phyloP scores from a whole-genome alignment of 768 basidiomycete genomes.

The Russula brevipes region DNA sequence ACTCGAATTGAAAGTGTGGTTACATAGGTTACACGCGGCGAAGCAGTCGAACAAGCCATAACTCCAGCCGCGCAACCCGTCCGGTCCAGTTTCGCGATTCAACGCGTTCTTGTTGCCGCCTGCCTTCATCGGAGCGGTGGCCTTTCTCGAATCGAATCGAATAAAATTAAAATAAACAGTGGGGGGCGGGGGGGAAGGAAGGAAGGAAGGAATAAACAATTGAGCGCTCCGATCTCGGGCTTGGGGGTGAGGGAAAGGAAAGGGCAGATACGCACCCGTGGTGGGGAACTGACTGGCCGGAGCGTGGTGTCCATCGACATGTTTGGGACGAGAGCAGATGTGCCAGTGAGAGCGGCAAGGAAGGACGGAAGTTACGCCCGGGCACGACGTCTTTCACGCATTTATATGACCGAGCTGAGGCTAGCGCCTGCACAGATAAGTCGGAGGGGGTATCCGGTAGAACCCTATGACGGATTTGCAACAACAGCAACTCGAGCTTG shows the following conservation, averaged over 20 bases:
- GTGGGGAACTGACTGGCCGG: slow-evolving; percentile 7
- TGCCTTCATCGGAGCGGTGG: neutral
- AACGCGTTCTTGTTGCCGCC: slow-evolving; percentile 25
- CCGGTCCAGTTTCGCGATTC: slow-evolving; percentile 27
- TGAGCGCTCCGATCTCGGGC: too few relatives aligned
- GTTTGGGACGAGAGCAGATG: neutral
- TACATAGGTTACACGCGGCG: slow-evolving; percentile 29
- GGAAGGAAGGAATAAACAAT: neutral
- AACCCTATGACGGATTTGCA: neutral
- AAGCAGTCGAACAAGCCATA: slow-evolving; percentile 29
- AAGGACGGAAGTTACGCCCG: neutral
- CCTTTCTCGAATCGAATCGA: neutral
- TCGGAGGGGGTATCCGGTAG: too few relatives aligned
- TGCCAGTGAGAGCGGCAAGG: neutral
- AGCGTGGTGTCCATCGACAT: neutral
- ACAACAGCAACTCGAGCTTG: neutral
- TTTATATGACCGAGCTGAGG: slow-evolving; percentile 4
- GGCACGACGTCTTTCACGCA: neutral
- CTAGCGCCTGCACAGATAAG: neutral
- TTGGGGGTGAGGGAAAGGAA: too few relatives aligned
- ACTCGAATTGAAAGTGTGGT: neutral
- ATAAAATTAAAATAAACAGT: too few relatives aligned
- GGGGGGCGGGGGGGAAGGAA: too few relatives aligned
- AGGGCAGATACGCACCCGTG: slow-evolving; percentile 1
- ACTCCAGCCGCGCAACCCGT: slow-evolving; percentile 35